Base-by-base conservation (phyloP, 164 flowering plant species). In the Brasenia schreberi region DNA sequence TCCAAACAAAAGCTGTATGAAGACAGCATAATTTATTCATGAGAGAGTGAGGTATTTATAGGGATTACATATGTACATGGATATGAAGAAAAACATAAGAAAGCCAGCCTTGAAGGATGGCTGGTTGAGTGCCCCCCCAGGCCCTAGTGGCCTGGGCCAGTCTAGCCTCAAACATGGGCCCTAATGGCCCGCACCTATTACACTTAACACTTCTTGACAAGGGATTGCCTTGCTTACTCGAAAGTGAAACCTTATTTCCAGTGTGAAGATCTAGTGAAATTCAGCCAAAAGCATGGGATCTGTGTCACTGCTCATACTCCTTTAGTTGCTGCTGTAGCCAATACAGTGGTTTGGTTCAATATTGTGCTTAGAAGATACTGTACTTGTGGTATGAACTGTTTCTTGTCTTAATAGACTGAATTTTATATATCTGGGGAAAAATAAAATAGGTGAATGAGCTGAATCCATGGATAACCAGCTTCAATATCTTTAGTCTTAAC, bases 211-310 rank as follows among this genome's bases (percentile, higher is more conserved):
- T n/a, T n/a, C 64, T 81, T 92, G n/a, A 90, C 96, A 4, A 84
- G 98, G 81, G 96, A 90, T 67, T 92, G 96, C 73, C 74, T 90
- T 68, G 96, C 93, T 19, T 90, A 92, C 81, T 82, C 98, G 49
- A 90, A 85, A 76, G 77, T 92, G 67, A 92, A 92, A 84, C 98
- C 96, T 73, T 92, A 88, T 76, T 92, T 92, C 76, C 98, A 92
- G 72, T 92, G 98, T 53, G 95, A 92, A 5, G 80, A 79, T 67
- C 93, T 92, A 42, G 92, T 92, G 66, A 92, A 88, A 69, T 90
- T 92, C 79, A 90, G 98, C 67, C 98, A 81, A 75, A 88, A 92
- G 82, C 98, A 92, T 72, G 92, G 92, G n/a, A 78, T 92, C 66
- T 75, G 84, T 63, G 84, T 92, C 42, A 90, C 96, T 10, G 96